A percentile compares a stretch with the other conserved stretches of the same genome.
These are phyloP conservation scores for Xylariaceae sp. DNA, from an alignment of 2,329 filamentous ascomycete genomes.

Conservation along the genomic window DNA sequence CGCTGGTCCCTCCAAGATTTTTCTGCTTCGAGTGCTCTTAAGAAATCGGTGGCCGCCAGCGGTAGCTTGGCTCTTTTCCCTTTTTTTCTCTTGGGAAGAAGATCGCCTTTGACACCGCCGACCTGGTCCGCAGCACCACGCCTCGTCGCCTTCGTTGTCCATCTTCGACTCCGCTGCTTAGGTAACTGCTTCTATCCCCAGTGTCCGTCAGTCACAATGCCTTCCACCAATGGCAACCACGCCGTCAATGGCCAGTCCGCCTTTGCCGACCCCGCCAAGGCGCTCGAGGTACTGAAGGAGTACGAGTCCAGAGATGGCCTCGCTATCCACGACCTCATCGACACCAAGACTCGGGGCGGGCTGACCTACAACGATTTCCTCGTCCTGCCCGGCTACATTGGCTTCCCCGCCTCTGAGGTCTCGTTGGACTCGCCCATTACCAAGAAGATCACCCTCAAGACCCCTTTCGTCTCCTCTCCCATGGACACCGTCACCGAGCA, in stretches of 20 bases:
- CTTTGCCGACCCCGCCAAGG: conserved; percentile 69
- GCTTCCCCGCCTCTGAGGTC: conserved; percentile 90
- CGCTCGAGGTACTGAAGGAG: conserved; percentile 75
- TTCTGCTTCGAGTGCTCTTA: too few relatives aligned
- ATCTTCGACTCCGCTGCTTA: conserved; percentile 42
- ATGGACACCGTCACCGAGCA: conserved; percentile 99
- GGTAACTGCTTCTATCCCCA: conserved; percentile 25
- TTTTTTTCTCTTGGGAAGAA: conserved; percentile 52
- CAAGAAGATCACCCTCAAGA: conserved; percentile 93
- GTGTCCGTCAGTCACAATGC: conserved; percentile 53
- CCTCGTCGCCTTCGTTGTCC: conserved; percentile 26
- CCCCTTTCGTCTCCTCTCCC: conserved; percentile 92
- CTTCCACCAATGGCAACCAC: conserved; percentile 63
- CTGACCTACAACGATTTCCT: conserved; percentile 99
- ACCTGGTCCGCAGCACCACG: conserved; percentile 29
- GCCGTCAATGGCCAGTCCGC: conserved; percentile 51
- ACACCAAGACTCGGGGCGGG: conserved; percentile 87
- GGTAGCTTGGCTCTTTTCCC: conserved; percentile 27
- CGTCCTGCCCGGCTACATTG: conserved; percentile 93
- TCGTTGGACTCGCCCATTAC: conserved; percentile 86
- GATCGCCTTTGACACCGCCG: conserved; percentile 38
- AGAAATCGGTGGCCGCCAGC: conserved; percentile 39
- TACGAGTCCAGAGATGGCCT: conserved; percentile 83
- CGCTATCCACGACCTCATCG: conserved; percentile 78
- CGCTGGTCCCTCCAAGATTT: too few relatives aligned